Base-by-base conservation (phyloP, 768 basidiomycete genomes). In the Panellus pusillus region DNA sequence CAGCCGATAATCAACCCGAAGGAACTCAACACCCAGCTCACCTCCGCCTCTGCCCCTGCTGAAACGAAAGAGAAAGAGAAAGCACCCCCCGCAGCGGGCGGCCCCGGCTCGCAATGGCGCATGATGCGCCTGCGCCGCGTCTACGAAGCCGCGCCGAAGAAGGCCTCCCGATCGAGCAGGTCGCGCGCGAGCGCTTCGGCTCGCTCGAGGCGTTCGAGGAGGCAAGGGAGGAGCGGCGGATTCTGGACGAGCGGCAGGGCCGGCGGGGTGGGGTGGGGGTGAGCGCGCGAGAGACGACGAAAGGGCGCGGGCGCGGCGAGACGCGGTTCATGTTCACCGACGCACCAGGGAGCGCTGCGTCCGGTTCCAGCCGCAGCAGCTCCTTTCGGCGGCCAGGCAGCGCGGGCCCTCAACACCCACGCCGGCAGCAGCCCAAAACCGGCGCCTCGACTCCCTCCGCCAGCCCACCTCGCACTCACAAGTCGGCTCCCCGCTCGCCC, bases 51-150 rank as follows among this genome's bases (percentile, higher is more conserved):
- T 78, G 6, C 24, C 24, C 24, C 24, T 24, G 24, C 24, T n/a
- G n/a, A n/a, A n/a, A n/a, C n/a, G n/a, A n/a, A n/a, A n/a, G n/a
- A n/a, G n/a, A n/a, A n/a, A n/a, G n/a, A n/a, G n/a, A 82, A 79
- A 66, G 65, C 80, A 18, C 67, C 74, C 24, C 24, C 24, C 50
- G 82, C 80, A 0, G 92, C 93, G 0, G 96, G 96, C 2, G 93
- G 93, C 2, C 89, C 94, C 5, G 96, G 96, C 11, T 93, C 92
- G 2, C 86, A 84, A 65, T 99, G 97, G 96, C 86, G 97, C 14
- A 98, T 98, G 97, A 93, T 91, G 86, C 93, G 94, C 62, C 81
- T 99, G 0, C 83, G 86, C 37, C 80, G 91, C 14, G 87, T 93
- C 1, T 95, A 92, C 65, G 96, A 98, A 67, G 81, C 89, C 3